Percentiles rank a stretch among this genome's conserved stretches.
phyloP scores from a whole-genome alignment of 768 basidiomycete genomes.

The Brasilioporus rufonigricans region DNA sequence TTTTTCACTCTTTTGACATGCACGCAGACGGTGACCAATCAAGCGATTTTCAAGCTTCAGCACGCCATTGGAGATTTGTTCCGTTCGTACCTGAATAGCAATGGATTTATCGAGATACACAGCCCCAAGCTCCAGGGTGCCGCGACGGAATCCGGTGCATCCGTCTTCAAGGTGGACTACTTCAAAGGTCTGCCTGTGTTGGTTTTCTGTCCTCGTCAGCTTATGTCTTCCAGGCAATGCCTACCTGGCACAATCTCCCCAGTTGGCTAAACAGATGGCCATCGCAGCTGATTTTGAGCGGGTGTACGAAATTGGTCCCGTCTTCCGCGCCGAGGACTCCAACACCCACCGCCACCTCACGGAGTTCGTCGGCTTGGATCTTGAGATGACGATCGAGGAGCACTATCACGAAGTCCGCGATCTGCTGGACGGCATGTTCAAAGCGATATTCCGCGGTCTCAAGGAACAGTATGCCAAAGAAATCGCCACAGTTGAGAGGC shows the following conservation, averaged over 20 bases:
- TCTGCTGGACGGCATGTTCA: conserved; percentile 81
- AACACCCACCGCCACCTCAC: conserved; percentile 98
- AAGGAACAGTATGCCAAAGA: conserved; percentile 75
- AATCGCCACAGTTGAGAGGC: conserved; percentile 75
- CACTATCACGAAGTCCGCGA: conserved; percentile 99
- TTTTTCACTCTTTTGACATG: conserved; percentile 8
- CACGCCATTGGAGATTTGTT: conserved; percentile 87
- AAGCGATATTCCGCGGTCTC: conserved; percentile 83
- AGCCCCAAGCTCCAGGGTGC: conserved; percentile 96
- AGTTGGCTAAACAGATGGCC: conserved; percentile 98
- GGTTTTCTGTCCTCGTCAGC: not conserved
- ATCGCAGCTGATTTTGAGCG: conserved; percentile 98
- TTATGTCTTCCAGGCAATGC: conserved; percentile 61
- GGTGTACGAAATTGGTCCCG: conserved; percentile 95
- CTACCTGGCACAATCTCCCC: conserved; percentile 94
- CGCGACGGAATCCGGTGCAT: conserved; percentile 94
- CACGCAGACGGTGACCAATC: conserved; percentile 85
- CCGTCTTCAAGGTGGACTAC: conserved; percentile 96
- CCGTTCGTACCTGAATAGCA: conserved; percentile 70
- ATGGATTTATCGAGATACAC: conserved; percentile 93
- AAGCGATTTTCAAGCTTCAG: conserved; percentile 92
- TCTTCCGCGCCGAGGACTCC: conserved; percentile 97
- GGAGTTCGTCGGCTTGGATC: conserved; percentile 97
- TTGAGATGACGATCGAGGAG: conserved; percentile 98
- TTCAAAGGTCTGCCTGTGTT: conserved; percentile 69